Evolutionary conservation across 2,329 filamentous ascomycete genomes (phyloP), one percentile per base, ranked within the genome.

Genomic region (Microcyclospora tardicrescens): DNA sequence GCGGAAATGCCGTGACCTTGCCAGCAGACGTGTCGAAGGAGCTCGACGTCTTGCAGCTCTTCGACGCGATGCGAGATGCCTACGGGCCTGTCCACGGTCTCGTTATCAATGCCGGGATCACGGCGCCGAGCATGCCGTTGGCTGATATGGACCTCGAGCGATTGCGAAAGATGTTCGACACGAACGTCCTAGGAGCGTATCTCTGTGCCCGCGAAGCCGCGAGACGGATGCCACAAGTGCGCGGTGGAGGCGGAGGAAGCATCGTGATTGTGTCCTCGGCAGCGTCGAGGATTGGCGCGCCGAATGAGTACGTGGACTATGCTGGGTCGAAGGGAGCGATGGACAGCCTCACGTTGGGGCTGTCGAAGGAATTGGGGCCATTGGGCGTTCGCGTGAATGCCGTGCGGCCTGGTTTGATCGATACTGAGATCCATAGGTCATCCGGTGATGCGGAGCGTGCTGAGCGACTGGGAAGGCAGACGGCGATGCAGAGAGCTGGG

Each of bases 91-190:
- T 50, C 12, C 38, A 48, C 34, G 52, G 50, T 14, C 43, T 53
- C 5, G 52, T 55, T 5, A 46, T 55, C 37, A 55, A 55, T 37
- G 52, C 52, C 6, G 50, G 51, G 6, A 50, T 55, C 28, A 52
- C 48, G 5, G 47, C 47, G n/a, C 39, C 39, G 11, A 41, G 43
- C 4, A 45, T 44, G 41, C 34, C 42, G 10, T 36, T 55, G 6
- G 50, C 48, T 4, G 48, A 55, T 3, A 54, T 55, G 46, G 33
- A 32, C 13, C 28, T 45, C 11, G 46, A 46, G 11, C 41, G 52
- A 6, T 34, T 54, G 13, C 36, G 41, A 10, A 38, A 32, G 6
- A 43, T 54, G 12, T 48, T 55, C 34, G 52, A 53, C 24, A 49
- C 47, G 0, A 55, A 55, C 27, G 39, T 55, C 3, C 29, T 55